These are phyloP conservation scores for Fusarium burgessii DNA, from an alignment of 2,329 filamentous ascomycete species.

Conservation along the genomic window DNA sequence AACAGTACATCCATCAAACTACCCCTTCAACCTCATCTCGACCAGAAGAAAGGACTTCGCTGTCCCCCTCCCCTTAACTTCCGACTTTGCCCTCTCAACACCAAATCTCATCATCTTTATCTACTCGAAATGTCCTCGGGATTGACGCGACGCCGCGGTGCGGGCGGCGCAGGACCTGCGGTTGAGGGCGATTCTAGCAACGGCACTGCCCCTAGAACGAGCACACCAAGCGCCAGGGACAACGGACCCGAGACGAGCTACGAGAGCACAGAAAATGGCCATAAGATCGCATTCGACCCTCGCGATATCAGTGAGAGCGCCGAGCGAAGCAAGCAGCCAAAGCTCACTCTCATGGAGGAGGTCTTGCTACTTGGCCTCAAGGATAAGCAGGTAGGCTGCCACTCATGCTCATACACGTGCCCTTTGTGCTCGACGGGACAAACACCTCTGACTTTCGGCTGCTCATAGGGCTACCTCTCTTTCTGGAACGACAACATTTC, in stretches of 20 bases:
- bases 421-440: conserved; percentile 10
- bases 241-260: conserved; percentile 82
- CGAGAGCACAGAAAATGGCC: conserved; percentile 92
- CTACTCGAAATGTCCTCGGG: conserved; percentile 57
- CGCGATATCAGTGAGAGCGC: conserved; percentile 97
- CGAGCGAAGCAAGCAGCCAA: conserved; percentile 96
- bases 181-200: conserved; percentile 69
- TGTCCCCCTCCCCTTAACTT: conserved; percentile 14
- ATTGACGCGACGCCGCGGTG: conserved; percentile 75
- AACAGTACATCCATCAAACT: conserved; percentile 37
- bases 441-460: conserved; percentile 15
- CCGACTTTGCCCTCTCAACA: conserved; percentile 17
- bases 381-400: conserved; percentile 86
- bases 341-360: conserved; percentile 99
- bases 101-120: conserved; percentile 12
- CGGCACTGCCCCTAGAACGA: conserved; percentile 66
- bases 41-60: conserved; percentile 32
- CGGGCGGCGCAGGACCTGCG: conserved; percentile 70
- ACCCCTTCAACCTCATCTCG: conserved; percentile 46
- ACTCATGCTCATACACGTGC: conserved; percentile 26
- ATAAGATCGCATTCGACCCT: conserved; percentile 98
- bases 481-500: conserved; percentile 99
- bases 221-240: conserved; percentile 66
- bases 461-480: conserved; percentile 88
- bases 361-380: conserved; percentile 94